Conservation (phyloP, 1,139 yeast species). For the Candida sanyaensis region DNA sequence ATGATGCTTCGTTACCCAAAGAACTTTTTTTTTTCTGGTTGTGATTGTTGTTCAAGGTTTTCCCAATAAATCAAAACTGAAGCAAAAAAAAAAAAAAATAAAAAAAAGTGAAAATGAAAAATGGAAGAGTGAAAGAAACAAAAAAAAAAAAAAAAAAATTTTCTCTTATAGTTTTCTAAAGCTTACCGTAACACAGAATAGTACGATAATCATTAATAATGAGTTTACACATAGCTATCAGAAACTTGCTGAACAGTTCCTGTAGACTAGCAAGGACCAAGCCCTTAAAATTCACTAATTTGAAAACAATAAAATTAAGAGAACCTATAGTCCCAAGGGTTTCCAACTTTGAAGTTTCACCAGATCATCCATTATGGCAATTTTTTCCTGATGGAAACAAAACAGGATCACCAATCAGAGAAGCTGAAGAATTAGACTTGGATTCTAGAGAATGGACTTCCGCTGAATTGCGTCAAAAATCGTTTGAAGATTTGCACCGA, state of each 20-base stretch:
- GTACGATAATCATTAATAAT: conserved; percentile 1
- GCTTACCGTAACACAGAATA: too few relatives aligned
- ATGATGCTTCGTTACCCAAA: too few relatives aligned
- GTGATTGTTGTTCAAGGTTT: background rate
- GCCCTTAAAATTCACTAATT: conserved; percentile 11
- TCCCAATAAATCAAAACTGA: background rate
- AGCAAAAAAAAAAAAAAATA: background rate
- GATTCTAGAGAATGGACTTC: conserved; percentile 82
- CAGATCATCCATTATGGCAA: conserved; percentile 94
- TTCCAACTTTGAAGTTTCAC: conserved; percentile 68
- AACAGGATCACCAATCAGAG: conserved; percentile 57
- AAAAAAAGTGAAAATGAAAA: too few relatives aligned
- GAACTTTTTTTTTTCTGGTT: background rate
- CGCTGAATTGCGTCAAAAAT: conserved; percentile 85
- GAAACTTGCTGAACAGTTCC: conserved; percentile 22
- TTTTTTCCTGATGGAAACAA: conserved; percentile 65
- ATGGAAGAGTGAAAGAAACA: too few relatives aligned
- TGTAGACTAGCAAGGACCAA: conserved; percentile 5
- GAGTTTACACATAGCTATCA: conserved; percentile 14
- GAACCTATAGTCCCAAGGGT: conserved; percentile 88
- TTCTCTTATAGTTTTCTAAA: background rate
- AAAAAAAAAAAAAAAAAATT: background rate
- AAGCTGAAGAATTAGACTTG: conserved; percentile 51
- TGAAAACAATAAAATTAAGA: conserved; percentile 50
- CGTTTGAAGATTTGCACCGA: conserved; percentile 87